Conservation (phyloP, 805 yeast genomes). For the Millerozyma acaciae region DNA sequence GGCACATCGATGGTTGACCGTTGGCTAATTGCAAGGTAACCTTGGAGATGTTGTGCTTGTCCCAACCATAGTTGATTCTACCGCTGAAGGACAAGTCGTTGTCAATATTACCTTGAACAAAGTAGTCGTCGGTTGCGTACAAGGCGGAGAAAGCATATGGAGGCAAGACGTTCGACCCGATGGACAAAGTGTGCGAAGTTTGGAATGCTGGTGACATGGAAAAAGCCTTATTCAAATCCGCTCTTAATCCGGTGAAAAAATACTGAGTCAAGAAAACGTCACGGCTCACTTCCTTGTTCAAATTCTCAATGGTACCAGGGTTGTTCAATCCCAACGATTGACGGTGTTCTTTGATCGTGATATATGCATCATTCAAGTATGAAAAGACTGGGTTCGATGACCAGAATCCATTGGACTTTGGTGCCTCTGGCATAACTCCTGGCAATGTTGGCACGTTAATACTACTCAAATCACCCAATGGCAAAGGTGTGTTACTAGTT, state of each 20-base stretch:
- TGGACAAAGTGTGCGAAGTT: constrained; percentile 87
- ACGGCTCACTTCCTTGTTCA: constrained; percentile 88
- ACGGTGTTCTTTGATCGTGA: constrained; percentile 71
- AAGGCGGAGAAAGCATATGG: constrained; percentile 89
- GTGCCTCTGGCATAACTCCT: constrained; percentile 49
- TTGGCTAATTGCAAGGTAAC: constrained; percentile 83
- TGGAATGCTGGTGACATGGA: constrained; percentile 92
- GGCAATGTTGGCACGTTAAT: constrained; percentile 55
- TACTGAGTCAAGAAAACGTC: constrained; percentile 89
- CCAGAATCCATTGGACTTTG: constrained; percentile 62
- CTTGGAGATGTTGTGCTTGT: constrained; percentile 70
- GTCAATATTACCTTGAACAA: constrained; percentile 90
- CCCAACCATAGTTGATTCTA: constrained; percentile 90
- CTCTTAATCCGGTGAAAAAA: constrained; percentile 92
- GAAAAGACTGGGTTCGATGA: constrained; percentile 79
- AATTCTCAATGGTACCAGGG: constrained; percentile 94
- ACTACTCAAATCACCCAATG: constrained; percentile 59
- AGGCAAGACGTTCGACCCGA: constrained; percentile 82
- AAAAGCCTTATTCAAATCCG: constrained; percentile 91
- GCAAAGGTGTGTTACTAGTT: constrained; percentile 33
- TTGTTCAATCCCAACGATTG: constrained; percentile 74
- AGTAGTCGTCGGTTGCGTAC: constrained; percentile 79
- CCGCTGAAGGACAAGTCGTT: constrained; percentile 82
- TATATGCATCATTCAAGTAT: constrained; percentile 72
- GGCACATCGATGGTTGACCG: constrained; percentile 90